Evolutionary conservation across 2,329 filamentous ascomycete species (phyloP), one percentile per base, ranked within the genome.

Genomic region (Reticulascus tulasneorum): DNA sequence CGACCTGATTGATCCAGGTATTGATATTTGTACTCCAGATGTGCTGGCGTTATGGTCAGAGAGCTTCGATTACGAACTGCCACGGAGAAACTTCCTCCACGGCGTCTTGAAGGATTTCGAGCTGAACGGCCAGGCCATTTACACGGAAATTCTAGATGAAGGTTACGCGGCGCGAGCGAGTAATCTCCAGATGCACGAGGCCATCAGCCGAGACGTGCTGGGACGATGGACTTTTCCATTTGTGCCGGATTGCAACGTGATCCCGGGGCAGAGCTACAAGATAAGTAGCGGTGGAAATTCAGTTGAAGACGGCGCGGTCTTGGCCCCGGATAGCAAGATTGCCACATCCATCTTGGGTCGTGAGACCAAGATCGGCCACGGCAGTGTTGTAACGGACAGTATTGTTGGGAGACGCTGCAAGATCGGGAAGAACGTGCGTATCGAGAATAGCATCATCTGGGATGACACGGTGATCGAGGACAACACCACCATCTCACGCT

Each of bases 1-100:
- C 46, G 91, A 98, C 61, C 67, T 98, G 40, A 85, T 97, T 44
- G 93, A 98, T 60, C 90, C 88, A 50, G 86, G 87, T 34, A 93
- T 98, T 53, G 93, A 98, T 57, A 97, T 98, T 46, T 97, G 91
- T 63, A 97, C 93, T 1, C 90, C 91, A 0, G 93, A 97, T 55
- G 90, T 96, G 8, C 75, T 97, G 27, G 90, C 90, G 7, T 67
- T 97, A 38, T 98, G 93, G 87, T 93, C 89, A 8, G 93, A 98
- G 63, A 95, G 90, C 55, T 98, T 97, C 52, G 91, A 98, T 59
- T 97, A 95, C 59, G 89, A 96, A 58, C 75, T 89, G 7, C 88
- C 91, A 2, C 78, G 90, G 36, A 84, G 83, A 51, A 88, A 94
- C 52, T 96, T 95, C 52, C 64, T 98, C 23, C 86, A 90, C 56